These are phyloP conservation scores for Neoascochyta sp. DNA, from an alignment of 2,329 filamentous ascomycete species.

Conservation along the genomic window DNA sequence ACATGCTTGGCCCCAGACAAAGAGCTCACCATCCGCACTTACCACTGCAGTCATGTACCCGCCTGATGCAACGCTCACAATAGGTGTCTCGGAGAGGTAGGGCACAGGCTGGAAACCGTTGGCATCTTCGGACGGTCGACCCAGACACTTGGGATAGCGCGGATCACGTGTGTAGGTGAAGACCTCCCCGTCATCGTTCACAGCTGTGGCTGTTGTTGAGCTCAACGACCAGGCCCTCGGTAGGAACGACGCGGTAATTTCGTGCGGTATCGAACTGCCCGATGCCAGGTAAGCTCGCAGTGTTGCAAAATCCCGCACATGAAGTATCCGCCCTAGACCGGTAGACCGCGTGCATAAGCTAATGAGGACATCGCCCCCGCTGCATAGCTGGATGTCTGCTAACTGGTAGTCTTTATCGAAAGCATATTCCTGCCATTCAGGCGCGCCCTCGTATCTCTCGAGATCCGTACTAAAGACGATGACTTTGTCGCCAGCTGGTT, in stretches of 20 bases:
- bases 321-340: neutral
- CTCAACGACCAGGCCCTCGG: conserved; percentile 12
- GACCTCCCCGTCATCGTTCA: conserved; percentile 14
- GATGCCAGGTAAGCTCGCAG: neutral
- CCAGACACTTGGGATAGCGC: conserved; percentile 23
- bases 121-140: conserved; percentile 11
- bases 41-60: conserved; percentile 34
- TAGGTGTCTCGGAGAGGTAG: conserved; percentile 24
- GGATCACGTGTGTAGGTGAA: conserved; percentile 22
- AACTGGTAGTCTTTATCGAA: conserved; percentile 2
- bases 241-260: conserved; percentile 4
- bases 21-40: conserved; percentile 30
- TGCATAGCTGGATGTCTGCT: conserved; percentile 8
- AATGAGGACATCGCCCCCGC: conserved; percentile 4
- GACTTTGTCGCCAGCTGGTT: conserved; percentile 1
- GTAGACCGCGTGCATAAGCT: neutral
- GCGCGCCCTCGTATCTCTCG: too few relatives aligned
- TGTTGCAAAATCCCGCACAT: conserved; percentile 2
- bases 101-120: conserved; percentile 13
- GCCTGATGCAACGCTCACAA: conserved; percentile 25
- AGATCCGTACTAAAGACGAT: conserved; percentile 10
- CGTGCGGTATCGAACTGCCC: neutral
- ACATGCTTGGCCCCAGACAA: conserved; percentile 31
- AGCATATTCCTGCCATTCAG: too few relatives aligned
- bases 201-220: conserved; percentile 20